A percentile compares a stretch with the other conserved stretches of the same genome.
Conservation (phyloP, 805 yeast species). For the Candida ipomoeae region DNA sequence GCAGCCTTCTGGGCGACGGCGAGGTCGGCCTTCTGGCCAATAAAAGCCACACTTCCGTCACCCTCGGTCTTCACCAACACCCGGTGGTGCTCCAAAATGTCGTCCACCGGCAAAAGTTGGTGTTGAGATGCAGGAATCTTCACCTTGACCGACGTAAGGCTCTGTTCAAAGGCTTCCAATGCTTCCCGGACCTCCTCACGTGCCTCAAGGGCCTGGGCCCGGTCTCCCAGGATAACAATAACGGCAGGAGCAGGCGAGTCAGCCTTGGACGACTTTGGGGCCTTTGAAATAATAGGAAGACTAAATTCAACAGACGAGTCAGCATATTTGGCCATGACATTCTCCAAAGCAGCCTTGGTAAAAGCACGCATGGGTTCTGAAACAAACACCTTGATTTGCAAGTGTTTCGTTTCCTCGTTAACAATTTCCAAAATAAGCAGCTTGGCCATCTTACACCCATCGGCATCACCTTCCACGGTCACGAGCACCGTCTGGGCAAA, state of each 20-base stretch:
- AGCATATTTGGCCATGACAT: constrained; percentile 20
- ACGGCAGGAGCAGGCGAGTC: constrained; percentile 14
- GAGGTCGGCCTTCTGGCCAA: constrained; percentile 57
- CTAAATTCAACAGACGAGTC: constrained; percentile 25
- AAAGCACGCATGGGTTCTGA: constrained; percentile 31
- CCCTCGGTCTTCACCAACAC: constrained; percentile 58
- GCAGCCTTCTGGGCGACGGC: constrained; percentile 60
- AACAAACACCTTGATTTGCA: constrained; percentile 48
- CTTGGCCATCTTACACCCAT: constrained; percentile 75
- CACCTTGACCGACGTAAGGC: constrained; percentile 51
- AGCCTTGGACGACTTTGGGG: constrained; percentile 27
- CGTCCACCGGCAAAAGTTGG: constrained; percentile 57
- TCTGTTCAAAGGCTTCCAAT: constrained; percentile 12
- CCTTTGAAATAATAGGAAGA: constrained; percentile 20
- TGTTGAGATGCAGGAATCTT: constrained; percentile 67
- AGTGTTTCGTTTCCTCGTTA: constrained; percentile 62
- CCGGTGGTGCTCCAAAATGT: constrained; percentile 48
- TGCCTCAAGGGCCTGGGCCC: constrained; percentile 57
- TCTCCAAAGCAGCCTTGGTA: constrained; percentile 23
- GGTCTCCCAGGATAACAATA: constrained; percentile 63
- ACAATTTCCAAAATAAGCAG: constrained; percentile 67
- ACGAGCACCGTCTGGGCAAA: constrained; percentile 60
- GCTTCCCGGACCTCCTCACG: constrained; percentile 41
- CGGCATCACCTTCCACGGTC: constrained; percentile 75
- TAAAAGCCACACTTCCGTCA: constrained; percentile 47